These are phyloP conservation scores for Trichoderma atroviride DNA, from an alignment of 2,329 filamentous ascomycete genomes.

Conservation along the genomic window DNA sequence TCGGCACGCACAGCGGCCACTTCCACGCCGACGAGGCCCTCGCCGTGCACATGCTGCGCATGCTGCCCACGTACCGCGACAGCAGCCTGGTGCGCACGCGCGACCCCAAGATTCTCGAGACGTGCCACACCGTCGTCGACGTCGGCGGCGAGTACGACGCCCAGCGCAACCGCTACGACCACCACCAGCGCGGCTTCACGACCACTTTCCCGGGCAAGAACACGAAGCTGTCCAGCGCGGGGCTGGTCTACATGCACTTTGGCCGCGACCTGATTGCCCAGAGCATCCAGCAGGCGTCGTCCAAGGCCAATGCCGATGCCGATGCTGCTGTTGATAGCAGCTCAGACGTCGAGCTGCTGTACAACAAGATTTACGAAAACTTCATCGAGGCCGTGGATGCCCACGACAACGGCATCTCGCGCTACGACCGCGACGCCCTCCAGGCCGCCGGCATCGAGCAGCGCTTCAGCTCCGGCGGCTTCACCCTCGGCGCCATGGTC, in stretches of 20 bases:
- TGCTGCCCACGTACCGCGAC: constrained; percentile 76
- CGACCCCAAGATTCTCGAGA: constrained; percentile 74
- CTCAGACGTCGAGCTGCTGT: constrained; percentile 73
- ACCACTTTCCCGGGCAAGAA: constrained; percentile 79
- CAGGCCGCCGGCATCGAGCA: constrained; percentile 74
- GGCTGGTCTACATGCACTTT: constrained; percentile 95
- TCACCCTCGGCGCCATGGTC: constrained; percentile 84
- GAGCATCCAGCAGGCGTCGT: constrained; percentile 43
- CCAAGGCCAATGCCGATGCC: too few relatives aligned
- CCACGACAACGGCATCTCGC: constrained; percentile 92
- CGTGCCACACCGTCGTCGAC: constrained; percentile 94
- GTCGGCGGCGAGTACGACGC: constrained; percentile 95
- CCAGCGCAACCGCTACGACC: constrained; percentile 79
- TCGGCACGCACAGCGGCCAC: constrained; percentile 96
- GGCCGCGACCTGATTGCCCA: constrained; percentile 78
- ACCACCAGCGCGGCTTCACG: constrained; percentile 91
- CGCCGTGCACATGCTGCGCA: constrained; percentile 91
- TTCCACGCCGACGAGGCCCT: constrained; percentile 99
- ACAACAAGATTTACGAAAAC: constrained; percentile 85
- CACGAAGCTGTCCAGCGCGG: constrained; percentile 92
- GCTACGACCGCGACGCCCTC: constrained; percentile 73
- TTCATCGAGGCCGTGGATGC: constrained; percentile 97
- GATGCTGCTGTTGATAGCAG: constrained; percentile 52
- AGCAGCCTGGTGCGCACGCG: constrained; percentile 83
- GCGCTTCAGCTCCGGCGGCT: constrained; percentile 79